Conservation (phyloP, 495 filamentous ascomycete species). For the Aspergillus conjunctus region DNA sequence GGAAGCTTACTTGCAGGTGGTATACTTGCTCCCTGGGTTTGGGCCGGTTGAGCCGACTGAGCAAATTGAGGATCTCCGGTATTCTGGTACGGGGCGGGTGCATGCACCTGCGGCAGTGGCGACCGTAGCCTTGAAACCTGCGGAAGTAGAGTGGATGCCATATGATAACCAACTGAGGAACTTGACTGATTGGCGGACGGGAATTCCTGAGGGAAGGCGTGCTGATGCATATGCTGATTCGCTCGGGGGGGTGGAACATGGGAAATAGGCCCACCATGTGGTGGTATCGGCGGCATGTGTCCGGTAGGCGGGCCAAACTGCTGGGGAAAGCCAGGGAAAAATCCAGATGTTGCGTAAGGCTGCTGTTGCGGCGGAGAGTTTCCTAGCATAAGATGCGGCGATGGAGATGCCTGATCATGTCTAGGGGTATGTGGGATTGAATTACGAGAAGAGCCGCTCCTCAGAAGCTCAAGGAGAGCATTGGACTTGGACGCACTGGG, state of each 20-base stretch:
- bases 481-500: conserved; percentile 46
- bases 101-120: conserved; percentile 25
- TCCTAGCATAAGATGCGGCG: conserved; percentile 36
- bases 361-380: conserved; percentile 44
- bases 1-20: conserved; percentile 60
- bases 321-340: conserved; percentile 43
- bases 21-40: conserved; percentile 47
- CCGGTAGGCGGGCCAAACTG: conserved; percentile 29
- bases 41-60: conserved; percentile 41
- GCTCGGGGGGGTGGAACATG: conserved; percentile 13
- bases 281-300: conserved; percentile 29
- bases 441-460: conserved; percentile 49
- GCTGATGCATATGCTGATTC: conserved; percentile 14
- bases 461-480: conserved; percentile 61
- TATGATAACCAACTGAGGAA: conserved; percentile 20
- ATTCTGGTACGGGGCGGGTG: conserved; percentile 52
- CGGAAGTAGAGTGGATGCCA: conserved; percentile 22
- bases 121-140: conserved; percentile 15
- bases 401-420: conserved; percentile 41
- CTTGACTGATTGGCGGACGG: conserved; percentile 19
- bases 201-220: conserved; percentile 16
- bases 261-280: conserved; percentile 21
- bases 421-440: conserved; percentile 34
- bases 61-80: conserved; percentile 56
- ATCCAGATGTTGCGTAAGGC: conserved; percentile 43